phyloP scores from a whole-genome alignment of 371 early-diverging fungal species.

The Apophysomyces variabilis region DNA sequence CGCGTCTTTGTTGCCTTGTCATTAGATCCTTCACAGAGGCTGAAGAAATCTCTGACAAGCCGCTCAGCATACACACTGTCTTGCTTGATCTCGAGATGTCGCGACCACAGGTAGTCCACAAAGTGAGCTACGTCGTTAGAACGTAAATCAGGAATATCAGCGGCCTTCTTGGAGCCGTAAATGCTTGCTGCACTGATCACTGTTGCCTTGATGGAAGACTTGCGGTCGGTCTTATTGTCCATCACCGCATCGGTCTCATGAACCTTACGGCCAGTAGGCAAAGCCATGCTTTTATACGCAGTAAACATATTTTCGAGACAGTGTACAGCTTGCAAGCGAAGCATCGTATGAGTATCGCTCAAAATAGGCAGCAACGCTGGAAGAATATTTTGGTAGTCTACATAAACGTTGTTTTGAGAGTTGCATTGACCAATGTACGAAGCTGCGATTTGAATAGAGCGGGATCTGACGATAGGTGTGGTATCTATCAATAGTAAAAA shows the following conservation, averaged over 20 bases:
- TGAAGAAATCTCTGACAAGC: conserved; percentile 37
- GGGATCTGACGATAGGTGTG: conserved; percentile 49
- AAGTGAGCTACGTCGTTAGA: conserved; percentile 57
- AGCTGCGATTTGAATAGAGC: conserved; percentile 67
- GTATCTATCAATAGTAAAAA: conserved; percentile 16
- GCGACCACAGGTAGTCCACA: conserved; percentile 49
- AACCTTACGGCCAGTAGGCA: conserved; percentile 44
- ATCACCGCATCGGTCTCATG: conserved; percentile 32
- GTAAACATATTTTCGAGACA: conserved; percentile 59
- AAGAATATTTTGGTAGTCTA: conserved; percentile 83
- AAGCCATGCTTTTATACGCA: conserved; percentile 35
- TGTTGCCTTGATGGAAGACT: conserved; percentile 53
- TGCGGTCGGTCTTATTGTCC: conserved; percentile 42
- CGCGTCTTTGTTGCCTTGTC: conserved; percentile 38
- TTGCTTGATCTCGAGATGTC: conserved; percentile 43
- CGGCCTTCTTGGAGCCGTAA: conserved; percentile 28
- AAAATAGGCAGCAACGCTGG: conserved; percentile 77
- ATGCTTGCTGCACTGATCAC: conserved; percentile 53
- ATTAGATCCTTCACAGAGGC: conserved; percentile 25
- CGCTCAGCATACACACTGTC: conserved; percentile 32
- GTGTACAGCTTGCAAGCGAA: conserved; percentile 63
- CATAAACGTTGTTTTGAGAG: conserved; percentile 22
- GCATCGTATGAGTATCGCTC: conserved; percentile 46
- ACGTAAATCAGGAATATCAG: conserved; percentile 55
- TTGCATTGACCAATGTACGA: conserved; percentile 59